Evolutionary conservation across 2,329 filamentous ascomycete genomes (phyloP), one percentile per base, ranked within the genome.

Genomic region (Calonectria leucothoes): DNA sequence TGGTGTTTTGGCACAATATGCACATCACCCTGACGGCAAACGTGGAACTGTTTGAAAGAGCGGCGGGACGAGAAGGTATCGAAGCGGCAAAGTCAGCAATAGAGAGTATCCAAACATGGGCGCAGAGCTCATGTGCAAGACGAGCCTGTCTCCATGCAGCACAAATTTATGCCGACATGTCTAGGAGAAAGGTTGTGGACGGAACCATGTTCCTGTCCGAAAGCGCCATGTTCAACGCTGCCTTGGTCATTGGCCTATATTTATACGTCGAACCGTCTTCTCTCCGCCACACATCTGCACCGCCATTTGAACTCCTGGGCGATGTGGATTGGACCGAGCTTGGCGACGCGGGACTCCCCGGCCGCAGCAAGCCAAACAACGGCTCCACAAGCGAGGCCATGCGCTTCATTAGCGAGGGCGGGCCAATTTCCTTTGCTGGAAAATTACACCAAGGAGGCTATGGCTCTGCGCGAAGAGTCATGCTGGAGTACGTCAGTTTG

Each of bases 151-250:
- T 61, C n/a, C 55, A 61, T 23, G 55, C 70, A 6, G 70, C 70
- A 7, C 70, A 72, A 25, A 25, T 63, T 7, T 57, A 69, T 14
- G 52, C 70, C 15, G 33, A 49, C 27, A 72, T 72, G 70, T 64
- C 55, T 5, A 69, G 57, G 31, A 69, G 70, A 14, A 72, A 57
- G n/a, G 39, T 72, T 12, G 45, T 45, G 6, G 70, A 72, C n/a
- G 70, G 70, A 20, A 72, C 70, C 33, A 72, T 63, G 65, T 72
- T 72, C 25, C 17, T 72, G 45, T 69, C 70, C 20, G 70, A 72
- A 45, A 61, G n/a, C 15, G 65, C 70, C 33, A 23, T 72, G n/a
- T 72, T 72, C 15, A 69, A 72, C 27, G 25, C 70, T 7, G 70
- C 70, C 11, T 39, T 72, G 10, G 66, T 69, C 10, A 48, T 69